Conservation (phyloP, 2,329 filamentous ascomycete species). For the Fusarium sp. region DNA sequence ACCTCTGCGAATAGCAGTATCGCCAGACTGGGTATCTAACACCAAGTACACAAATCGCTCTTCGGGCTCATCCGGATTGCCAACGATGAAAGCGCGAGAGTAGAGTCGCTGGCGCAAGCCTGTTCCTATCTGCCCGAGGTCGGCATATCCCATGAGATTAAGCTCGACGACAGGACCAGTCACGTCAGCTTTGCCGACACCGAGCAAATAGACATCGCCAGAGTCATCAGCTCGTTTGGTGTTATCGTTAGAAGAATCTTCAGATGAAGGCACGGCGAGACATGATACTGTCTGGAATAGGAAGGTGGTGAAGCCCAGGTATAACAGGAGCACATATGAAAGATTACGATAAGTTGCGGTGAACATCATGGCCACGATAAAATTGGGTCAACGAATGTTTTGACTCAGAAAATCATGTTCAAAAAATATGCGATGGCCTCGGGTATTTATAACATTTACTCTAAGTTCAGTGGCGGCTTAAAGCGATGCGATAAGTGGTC, state of each 20-base stretch:
- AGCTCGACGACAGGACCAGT: conserved; percentile 11
- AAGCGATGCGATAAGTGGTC: neutral
- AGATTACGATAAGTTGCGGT: neutral
- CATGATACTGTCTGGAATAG: neutral
- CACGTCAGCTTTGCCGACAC: conserved; percentile 4
- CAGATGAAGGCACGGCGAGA: neutral
- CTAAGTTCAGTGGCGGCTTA: neutral
- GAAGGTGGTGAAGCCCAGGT: neutral
- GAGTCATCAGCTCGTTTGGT: neutral
- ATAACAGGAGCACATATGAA: neutral
- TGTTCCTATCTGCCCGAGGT: neutral
- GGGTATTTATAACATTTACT: neutral
- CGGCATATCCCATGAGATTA: conserved; percentile 14
- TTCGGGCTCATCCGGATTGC: neutral
- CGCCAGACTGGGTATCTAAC: neutral
- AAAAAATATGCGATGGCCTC: rapidly evolving
- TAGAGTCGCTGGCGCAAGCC: neutral
- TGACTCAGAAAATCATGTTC: rapidly evolving
- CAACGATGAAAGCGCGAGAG: neutral
- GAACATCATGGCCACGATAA: neutral
- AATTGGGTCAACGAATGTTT: neutral
- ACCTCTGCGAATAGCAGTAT: neutral
- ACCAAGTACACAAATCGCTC: neutral
- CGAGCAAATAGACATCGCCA: neutral
- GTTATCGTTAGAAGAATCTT: rapidly evolving